phyloP scores from a whole-genome alignment of 495 filamentous ascomycete species.

The Penicillium cosmopolitanum region DNA sequence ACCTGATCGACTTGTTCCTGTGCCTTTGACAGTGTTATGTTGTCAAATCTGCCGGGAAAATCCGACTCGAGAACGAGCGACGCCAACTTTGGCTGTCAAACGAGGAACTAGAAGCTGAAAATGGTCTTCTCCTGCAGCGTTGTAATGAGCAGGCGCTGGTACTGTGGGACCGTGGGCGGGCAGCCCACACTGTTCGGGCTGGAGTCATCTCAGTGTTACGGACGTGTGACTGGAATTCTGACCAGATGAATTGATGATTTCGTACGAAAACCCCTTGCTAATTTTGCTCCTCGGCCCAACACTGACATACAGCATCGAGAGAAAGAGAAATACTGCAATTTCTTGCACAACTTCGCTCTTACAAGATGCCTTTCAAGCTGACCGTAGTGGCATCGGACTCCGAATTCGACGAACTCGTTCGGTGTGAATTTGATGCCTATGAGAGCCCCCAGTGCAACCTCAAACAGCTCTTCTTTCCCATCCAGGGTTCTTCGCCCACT shows the following conservation, averaged over 20 bases:
- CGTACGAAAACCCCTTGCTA: neutral
- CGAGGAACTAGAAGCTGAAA: neutral
- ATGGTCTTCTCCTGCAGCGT: constrained; percentile 5
- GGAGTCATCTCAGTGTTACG: no score
- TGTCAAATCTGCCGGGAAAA: no score
- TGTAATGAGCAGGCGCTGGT: constrained; percentile 8
- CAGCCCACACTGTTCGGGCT: no score
- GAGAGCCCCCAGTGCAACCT: neutral
- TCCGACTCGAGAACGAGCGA: no score
- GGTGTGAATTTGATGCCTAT: constrained; percentile 1
- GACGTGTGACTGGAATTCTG: no score
- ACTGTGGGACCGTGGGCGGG: no score
- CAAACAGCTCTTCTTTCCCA: constrained; percentile 1
- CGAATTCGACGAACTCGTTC: neutral
- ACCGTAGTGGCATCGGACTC: neutral
- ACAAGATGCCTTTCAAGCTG: neutral
- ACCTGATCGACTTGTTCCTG: neutral
- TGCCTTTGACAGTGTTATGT: neutral
- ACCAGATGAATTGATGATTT: neutral
- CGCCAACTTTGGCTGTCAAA: no score
- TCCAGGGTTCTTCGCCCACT: neutral
- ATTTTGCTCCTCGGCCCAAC: neutral
- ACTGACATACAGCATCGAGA: neutral
- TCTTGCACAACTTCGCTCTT: neutral
- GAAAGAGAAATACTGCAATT: neutral